phyloP scores from a whole-genome alignment of 495 filamentous ascomycete species.

The Aspergillus ellipticus region DNA sequence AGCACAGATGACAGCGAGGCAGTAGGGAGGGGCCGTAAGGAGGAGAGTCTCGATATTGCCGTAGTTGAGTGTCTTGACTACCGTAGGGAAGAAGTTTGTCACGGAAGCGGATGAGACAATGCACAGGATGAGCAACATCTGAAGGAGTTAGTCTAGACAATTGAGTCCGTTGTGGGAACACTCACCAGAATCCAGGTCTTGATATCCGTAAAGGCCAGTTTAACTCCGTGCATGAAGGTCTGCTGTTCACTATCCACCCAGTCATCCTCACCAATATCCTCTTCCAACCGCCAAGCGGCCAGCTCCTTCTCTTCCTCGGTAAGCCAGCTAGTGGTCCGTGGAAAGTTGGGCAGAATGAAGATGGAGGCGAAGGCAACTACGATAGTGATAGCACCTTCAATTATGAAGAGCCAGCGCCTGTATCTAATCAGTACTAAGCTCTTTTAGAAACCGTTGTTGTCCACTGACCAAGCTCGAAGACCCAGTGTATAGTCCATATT shows the following conservation, averaged over 20 bases:
- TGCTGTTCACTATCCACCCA: slow-evolving; percentile 61
- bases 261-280: slow-evolving; percentile 78
- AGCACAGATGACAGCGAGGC: slow-evolving; percentile 65
- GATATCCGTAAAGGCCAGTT: slow-evolving; percentile 65
- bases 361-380: slow-evolving; percentile 49
- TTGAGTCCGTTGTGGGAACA: neutral
- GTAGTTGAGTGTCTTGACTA: slow-evolving; percentile 71
- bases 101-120: slow-evolving; percentile 69
- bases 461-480: slow-evolving; percentile 46
- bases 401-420: slow-evolving; percentile 52
- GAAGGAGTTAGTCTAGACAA: neutral
- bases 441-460: neutral
- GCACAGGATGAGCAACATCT: slow-evolving; percentile 65
- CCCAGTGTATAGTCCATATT: slow-evolving; percentile 41
- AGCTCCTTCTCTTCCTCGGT: slow-evolving; percentile 64
- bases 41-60: slow-evolving; percentile 65
- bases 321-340: slow-evolving; percentile 72
- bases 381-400: slow-evolving; percentile 63
- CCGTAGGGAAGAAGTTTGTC: slow-evolving; percentile 88
- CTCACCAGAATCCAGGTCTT: slow-evolving; percentile 60
- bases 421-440: neutral
- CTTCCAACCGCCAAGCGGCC: slow-evolving; percentile 66
- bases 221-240: slow-evolving; percentile 63
- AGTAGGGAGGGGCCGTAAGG: slow-evolving; percentile 73
- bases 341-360: slow-evolving; percentile 73